Evolutionary conservation across 768 basidiomycete genomes (phyloP).

Genomic region (Hypholoma sublateritium): DNA sequence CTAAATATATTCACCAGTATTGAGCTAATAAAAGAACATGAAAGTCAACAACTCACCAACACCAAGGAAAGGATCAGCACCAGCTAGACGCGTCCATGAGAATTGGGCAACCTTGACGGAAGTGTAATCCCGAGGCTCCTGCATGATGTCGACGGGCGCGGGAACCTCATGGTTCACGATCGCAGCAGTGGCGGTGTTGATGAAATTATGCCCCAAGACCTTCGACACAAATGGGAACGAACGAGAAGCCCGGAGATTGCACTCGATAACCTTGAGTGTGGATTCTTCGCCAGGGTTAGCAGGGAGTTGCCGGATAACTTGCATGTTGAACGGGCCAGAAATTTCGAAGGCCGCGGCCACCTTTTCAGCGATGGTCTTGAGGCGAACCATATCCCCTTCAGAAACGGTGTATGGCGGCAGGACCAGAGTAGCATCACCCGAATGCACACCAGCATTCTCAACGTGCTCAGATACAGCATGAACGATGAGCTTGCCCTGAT

Average conservation of each 20-base stretch:
- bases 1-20: conserved; percentile 35
- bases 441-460: conserved; percentile 98
- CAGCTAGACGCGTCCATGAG: conserved; percentile 94
- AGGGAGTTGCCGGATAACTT: conserved; percentile 85
- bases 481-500: conserved; percentile 88
- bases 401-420: conserved; percentile 88
- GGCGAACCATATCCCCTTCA: conserved; percentile 74
- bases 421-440: conserved; percentile 96
- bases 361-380: conserved; percentile 93
- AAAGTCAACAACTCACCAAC: conserved; percentile 61
- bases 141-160: conserved; percentile 90
- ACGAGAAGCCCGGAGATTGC: conserved; percentile 95
- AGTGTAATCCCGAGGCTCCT: conserved; percentile 83
- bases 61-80: conserved; percentile 96
- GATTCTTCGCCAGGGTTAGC: conserved; percentile 50
- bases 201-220: conserved; percentile 96
- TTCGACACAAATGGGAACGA: conserved; percentile 99
- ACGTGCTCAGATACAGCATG: conserved; percentile 98
- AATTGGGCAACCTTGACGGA: conserved; percentile 98
- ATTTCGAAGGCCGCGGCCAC: conserved; percentile 95
- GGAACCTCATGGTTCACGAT: conserved; percentile 87
- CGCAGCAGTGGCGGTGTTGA: conserved; percentile 88
- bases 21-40: background rate
- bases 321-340: conserved; percentile 99
- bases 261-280: conserved; percentile 96